Evolutionary conservation across 305 asterid genomes (phyloP), one percentile per base, ranked within the genome.

Genomic region (Fraxinus ornus): DNA sequence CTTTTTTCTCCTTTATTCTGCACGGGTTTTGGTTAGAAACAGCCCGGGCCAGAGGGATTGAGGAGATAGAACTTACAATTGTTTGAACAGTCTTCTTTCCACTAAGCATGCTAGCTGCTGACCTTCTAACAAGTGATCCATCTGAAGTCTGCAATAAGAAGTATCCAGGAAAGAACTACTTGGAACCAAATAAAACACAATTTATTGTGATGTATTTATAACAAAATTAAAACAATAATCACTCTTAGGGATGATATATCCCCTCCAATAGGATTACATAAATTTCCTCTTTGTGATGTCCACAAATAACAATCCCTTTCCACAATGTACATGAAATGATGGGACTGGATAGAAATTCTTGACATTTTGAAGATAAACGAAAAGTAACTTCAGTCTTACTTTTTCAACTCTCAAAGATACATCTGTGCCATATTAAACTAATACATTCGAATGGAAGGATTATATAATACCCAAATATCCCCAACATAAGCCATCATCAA

Each of bases 101-200:
- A 86, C 94, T 92, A 77, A 97, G 97, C 99, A 97, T 93, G 91
- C 99, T 97, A 85, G 97, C 98, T 52, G 99, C 99, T 83, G 98
- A 93, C 87, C 93, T 92, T 89, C 85, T 92, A 77, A 84, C 92
- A 83, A 90, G 86, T 78, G 93, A 77, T 85, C 88, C 97, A 86
- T 87, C 92, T 36, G 94, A 89, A 83, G 91, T 87, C 99, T 97
- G 92, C 81, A 87, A 77, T 74, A 83, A 81, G 78, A 80, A 77
- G 86, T 13, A 30, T 35, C 84, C 60, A 84, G 75, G 13, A 80
- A 15, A 79, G 68, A 77, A 12, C n/a, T 15, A 49, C 39, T 17
- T 28, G 35, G 32, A 49, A 52, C 17, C 41, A 52, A 32, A 15
- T 30, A 49, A 26, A 60, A 77, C 71, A 47, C 68, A 22, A n/a